A percentile compares a stretch with the other conserved stretches of the same genome.
phyloP scores from a whole-genome alignment of 1,284 basidiomycete genomes.

The Pholiota adiposa region DNA sequence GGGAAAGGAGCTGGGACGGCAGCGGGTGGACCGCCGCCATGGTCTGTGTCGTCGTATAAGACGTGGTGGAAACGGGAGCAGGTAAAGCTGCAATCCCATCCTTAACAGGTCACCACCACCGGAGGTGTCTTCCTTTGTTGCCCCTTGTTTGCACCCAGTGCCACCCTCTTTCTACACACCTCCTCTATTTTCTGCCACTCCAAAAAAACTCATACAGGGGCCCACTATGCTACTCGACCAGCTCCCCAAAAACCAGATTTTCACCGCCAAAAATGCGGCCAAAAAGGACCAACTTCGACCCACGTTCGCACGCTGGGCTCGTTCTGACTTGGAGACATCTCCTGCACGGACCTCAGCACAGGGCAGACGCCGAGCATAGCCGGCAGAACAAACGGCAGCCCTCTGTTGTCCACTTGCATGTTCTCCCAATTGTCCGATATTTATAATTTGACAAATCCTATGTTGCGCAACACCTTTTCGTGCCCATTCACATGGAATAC shows the following conservation, averaged over 20 bases:
- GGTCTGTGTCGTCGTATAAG: slow-evolving; percentile 52
- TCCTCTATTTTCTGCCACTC: not conserved
- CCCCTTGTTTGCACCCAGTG: slow-evolving; percentile 35
- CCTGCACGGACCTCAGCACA: slow-evolving; percentile 11
- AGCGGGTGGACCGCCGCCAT: slow-evolving; percentile 70
- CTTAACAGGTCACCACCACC: slow-evolving; percentile 35
- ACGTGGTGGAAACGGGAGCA: slow-evolving; percentile 53
- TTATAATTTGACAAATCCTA: slow-evolving; percentile 1
- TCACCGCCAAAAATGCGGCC: not conserved
- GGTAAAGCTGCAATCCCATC: slow-evolving; percentile 41
- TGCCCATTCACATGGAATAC: not conserved
- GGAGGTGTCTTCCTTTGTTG: slow-evolving; percentile 38
- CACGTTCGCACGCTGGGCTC: slow-evolving; percentile 20
- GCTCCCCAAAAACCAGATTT: not conserved
- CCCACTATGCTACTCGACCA: not conserved
- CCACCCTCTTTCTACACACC: not conserved
- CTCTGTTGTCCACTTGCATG: slow-evolving; percentile 4
- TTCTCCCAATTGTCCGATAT: not conserved
- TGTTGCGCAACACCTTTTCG: not conserved
- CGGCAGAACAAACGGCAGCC: slow-evolving; percentile 17
- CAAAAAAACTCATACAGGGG: not conserved
- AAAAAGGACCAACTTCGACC: not conserved
- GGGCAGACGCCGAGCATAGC: slow-evolving; percentile 1
- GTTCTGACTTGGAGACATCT: slow-evolving; percentile 8
- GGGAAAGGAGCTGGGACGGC: slow-evolving; percentile 58